Evolutionary conservation across 805 yeast species (phyloP).

Genomic region (Starmerella bacillaris): DNA sequence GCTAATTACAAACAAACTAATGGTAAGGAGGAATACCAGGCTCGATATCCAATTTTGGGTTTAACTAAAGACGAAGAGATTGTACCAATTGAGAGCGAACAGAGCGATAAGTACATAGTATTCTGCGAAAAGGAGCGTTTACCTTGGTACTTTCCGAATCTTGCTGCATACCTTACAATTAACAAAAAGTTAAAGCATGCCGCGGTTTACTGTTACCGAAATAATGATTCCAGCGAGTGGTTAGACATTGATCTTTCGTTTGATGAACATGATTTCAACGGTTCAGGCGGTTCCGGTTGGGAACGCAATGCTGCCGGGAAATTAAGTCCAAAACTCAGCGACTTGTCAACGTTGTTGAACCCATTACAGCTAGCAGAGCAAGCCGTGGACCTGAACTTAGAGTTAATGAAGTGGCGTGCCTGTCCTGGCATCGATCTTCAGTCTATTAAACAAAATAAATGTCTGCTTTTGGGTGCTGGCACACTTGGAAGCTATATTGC

Average conservation of each 20-base stretch:
- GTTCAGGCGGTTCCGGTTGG: constrained; percentile 48
- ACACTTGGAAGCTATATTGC: constrained; percentile 87
- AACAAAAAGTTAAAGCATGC: constrained; percentile 25
- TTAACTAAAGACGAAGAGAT: background rate
- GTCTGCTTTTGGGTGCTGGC: constrained; percentile 83
- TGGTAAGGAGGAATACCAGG: too few relatives aligned
- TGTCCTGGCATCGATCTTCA: constrained; percentile 69
- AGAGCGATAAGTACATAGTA: background rate
- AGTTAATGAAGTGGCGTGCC: constrained; percentile 92
- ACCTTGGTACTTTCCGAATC: constrained; percentile 37
- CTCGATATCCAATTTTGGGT: background rate
- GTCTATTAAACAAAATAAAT: constrained; percentile 37
- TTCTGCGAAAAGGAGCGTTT: constrained; percentile 18
- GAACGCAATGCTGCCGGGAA: constrained; percentile 57
- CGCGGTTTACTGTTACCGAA: constrained; percentile 24
- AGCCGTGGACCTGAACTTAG: constrained; percentile 77
- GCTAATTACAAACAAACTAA: background rate
- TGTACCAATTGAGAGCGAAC: background rate
- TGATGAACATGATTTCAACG: constrained; percentile 11
- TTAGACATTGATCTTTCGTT: constrained; percentile 13
- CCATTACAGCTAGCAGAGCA: constrained; percentile 74
- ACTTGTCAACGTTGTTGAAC: constrained; percentile 61
- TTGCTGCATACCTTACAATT: constrained; percentile 30
- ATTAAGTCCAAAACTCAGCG: constrained; percentile 66
- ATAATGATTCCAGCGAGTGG: background rate